Evolutionary conservation across 768 basidiomycete species (phyloP).

Genomic region (Phylloporus sp.): DNA sequence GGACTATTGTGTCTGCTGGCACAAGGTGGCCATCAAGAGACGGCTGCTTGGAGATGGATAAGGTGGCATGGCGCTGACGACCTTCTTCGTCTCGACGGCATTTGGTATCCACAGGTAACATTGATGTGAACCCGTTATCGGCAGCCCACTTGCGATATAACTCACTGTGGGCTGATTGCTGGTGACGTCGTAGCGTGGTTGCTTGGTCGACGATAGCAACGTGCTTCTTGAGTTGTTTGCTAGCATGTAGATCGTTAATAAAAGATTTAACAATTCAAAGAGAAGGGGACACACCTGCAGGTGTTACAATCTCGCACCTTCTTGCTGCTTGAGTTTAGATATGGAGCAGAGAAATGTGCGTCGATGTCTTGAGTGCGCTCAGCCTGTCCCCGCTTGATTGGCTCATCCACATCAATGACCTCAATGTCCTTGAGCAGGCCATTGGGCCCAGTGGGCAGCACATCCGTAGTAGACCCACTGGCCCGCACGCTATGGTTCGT

Average conservation of each 20-base stretch:
- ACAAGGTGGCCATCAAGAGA: neutral
- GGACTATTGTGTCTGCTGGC: neutral
- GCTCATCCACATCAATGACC: neutral
- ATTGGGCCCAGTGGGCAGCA: neutral
- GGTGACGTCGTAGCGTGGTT: neutral
- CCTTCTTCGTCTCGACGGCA: neutral
- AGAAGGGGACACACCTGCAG: neutral
- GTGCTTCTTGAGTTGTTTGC: neutral
- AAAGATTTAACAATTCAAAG: neutral
- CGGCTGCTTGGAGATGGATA: neutral
- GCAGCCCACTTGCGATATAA: neutral
- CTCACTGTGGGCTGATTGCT: neutral
- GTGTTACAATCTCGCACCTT: neutral
- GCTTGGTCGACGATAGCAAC: neutral
- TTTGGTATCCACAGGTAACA: neutral
- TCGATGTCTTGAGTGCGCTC: neutral
- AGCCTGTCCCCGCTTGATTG: neutral
- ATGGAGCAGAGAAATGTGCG: neutral
- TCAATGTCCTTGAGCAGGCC: neutral
- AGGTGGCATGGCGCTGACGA: neutral
- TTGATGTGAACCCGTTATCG: neutral
- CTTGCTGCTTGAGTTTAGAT: neutral
- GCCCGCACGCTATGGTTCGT: neutral
- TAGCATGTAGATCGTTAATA: too few relatives aligned
- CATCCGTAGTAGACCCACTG: neutral